Conservation (phyloP, 768 basidiomycete genomes). For the Rhodotorula toruloides region DNA sequence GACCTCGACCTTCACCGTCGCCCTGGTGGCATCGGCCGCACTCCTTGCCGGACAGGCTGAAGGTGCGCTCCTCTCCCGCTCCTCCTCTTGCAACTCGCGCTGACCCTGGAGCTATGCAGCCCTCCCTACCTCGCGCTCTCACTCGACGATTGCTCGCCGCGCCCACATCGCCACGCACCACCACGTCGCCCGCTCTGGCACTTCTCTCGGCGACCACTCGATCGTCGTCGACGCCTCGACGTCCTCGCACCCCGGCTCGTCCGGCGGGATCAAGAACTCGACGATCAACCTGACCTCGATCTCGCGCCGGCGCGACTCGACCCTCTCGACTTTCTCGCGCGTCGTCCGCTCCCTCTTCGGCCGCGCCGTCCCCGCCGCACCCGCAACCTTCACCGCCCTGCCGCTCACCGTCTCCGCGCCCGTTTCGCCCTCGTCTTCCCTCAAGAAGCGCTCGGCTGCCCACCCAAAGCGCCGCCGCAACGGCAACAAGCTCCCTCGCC, state of each 20-base stretch:
- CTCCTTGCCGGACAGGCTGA: constrained; percentile 4
- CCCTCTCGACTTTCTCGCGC: constrained; percentile 24
- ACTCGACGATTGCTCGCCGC: constrained; percentile 16
- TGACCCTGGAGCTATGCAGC: constrained; percentile 5
- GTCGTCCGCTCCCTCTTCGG: constrained; percentile 35
- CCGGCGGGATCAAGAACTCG: constrained; percentile 32
- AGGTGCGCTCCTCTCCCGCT: constrained; percentile 4
- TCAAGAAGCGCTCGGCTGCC: neutral
- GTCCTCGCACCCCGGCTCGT: neutral
- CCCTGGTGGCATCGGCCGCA: constrained; percentile 15
- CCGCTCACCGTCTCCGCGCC: neutral
- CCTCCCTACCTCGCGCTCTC: constrained; percentile 23
- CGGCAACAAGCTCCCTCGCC: constrained; percentile 1
- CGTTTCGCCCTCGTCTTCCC: neutral
- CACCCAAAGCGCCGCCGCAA: neutral
- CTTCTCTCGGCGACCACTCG: constrained; percentile 27
- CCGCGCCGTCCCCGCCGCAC: neutral
- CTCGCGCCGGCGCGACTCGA: constrained; percentile 14
- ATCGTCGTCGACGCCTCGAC: constrained; percentile 38
- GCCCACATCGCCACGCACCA: constrained; percentile 24
- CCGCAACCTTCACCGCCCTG: neutral
- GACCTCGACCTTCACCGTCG: constrained; percentile 19
- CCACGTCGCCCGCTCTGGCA: neutral
- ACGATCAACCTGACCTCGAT: constrained; percentile 38
- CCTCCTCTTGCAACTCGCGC: neutral